Conservation (phyloP, 2,329 filamentous ascomycete genomes). For the Atkinsonella hypoxylon region DNA sequence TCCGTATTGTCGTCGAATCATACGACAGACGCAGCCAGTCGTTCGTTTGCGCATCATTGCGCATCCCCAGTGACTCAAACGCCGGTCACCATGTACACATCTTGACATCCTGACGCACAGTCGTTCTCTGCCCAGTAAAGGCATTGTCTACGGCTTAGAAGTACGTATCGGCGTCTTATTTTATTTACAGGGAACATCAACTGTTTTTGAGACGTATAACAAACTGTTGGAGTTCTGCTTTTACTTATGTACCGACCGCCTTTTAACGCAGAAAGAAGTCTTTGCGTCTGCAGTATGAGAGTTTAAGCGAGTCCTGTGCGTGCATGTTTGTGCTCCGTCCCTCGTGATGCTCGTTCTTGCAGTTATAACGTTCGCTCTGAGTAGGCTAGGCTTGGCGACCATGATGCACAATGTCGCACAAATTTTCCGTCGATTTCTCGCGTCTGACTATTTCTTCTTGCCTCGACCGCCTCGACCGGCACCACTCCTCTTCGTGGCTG, state of each 20-base stretch:
- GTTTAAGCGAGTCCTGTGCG: neutral
- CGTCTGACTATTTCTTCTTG: constrained; percentile 24
- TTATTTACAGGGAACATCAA: too few relatives aligned
- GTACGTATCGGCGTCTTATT: too few relatives aligned
- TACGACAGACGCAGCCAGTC: neutral
- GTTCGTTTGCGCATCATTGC: neutral
- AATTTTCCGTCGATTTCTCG: neutral
- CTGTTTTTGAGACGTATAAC: too few relatives aligned
- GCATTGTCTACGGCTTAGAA: too few relatives aligned
- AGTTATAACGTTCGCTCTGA: neutral
- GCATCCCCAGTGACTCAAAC: constrained; percentile 13
- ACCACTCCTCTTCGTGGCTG: constrained; percentile 26
- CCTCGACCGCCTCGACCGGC: constrained; percentile 25
- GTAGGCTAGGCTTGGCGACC: neutral
- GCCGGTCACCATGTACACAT: neutral
- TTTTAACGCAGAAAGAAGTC: too few relatives aligned
- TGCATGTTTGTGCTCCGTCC: too few relatives aligned
- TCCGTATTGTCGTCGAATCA: too few relatives aligned
- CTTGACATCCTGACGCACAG: too few relatives aligned
- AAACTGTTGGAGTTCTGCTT: too few relatives aligned
- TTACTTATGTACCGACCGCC: too few relatives aligned
- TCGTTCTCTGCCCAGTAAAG: too few relatives aligned
- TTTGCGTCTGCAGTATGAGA: neutral
- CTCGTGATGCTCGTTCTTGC: neutral
- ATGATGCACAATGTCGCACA: neutral